Evolutionary conservation across 2,329 filamentous ascomycete species (phyloP).

Genomic region (Phaeophleospora eucalypticola): DNA sequence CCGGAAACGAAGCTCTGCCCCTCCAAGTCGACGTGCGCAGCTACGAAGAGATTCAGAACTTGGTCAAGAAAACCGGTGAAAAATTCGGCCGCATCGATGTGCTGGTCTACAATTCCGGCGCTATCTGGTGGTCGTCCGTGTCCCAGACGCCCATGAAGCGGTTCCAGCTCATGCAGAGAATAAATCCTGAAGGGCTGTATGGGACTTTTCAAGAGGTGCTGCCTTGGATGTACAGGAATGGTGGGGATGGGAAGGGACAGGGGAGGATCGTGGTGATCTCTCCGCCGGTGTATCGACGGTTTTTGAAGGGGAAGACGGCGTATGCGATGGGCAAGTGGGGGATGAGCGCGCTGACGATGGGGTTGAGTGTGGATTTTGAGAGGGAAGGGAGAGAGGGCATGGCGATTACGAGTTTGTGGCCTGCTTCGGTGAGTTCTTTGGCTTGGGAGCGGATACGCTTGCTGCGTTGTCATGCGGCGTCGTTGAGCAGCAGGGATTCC

Average conservation of each 20-base stretch:
- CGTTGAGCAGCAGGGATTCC: too few relatives aligned
- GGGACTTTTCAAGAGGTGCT: constrained; percentile 64
- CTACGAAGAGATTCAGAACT: constrained; percentile 54
- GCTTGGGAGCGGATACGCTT: too few relatives aligned
- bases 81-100: constrained; percentile 65
- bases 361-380: constrained; percentile 75
- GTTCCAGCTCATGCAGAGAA: constrained; percentile 63
- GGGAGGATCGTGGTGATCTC: constrained; percentile 73
- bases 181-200: constrained; percentile 75
- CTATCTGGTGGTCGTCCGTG: constrained; percentile 70
- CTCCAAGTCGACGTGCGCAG: constrained; percentile 68
- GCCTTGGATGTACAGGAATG: constrained; percentile 57
- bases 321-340: constrained; percentile 60
- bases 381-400: constrained; percentile 62
- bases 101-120: constrained; percentile 77
- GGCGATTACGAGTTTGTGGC: constrained; percentile 81
- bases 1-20: constrained; percentile 60
- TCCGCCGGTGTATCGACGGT: constrained; percentile 79
- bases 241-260: constrained; percentile 37
- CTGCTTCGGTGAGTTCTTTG: constrained; percentile 66
- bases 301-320: constrained; percentile 80
- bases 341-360: constrained; percentile 79
- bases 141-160: constrained; percentile 58
- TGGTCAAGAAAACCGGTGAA: constrained; percentile 55
- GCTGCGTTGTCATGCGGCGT: too few relatives aligned